Conservation (phyloP, 129 eudicot genomes). For the Dittrichia graveolens region DNA sequence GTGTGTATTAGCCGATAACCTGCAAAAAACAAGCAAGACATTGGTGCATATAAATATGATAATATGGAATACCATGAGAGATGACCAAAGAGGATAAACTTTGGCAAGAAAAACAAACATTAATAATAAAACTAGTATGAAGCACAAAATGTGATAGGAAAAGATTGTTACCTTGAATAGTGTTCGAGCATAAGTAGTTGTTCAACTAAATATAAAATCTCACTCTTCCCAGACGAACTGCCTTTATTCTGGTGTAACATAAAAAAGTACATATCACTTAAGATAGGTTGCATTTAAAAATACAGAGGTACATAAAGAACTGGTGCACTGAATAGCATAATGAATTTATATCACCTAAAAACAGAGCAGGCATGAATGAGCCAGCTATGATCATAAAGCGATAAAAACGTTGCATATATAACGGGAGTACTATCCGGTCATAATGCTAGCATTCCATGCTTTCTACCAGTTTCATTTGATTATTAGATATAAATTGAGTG, state of each 20-base stretch:
- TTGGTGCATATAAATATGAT: background rate
- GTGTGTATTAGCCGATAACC: background rate
- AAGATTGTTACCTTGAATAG: conserved; percentile 36
- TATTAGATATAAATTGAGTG: background rate
- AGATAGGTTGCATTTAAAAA: conserved; percentile 18
- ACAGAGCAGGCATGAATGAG: conserved; percentile 3
- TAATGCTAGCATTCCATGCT: conserved; percentile 1
- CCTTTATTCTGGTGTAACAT: conserved; percentile 27
- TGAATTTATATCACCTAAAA: conserved; percentile 1
- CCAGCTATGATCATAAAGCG: conserved; percentile 6
- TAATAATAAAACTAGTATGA: conserved; percentile 5
- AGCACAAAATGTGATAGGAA: conserved; percentile 7
- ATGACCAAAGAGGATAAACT: background rate
- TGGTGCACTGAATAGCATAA: conserved; percentile 14
- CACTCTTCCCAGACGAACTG: conserved; percentile 39
- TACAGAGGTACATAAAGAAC: conserved; percentile 4
- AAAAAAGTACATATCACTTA: conserved; percentile 1
- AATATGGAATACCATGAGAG: conserved; percentile 8
- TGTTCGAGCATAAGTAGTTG: conserved; percentile 36
- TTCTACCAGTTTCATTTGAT: background rate
- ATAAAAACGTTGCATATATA: background rate
- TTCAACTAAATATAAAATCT: conserved; percentile 39
- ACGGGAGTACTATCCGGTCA: background rate
- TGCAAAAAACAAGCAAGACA: background rate
- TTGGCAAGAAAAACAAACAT: background rate